Base-by-base conservation (phyloP, 2,329 filamentous ascomycete species). In the Alternaria burnsii region DNA sequence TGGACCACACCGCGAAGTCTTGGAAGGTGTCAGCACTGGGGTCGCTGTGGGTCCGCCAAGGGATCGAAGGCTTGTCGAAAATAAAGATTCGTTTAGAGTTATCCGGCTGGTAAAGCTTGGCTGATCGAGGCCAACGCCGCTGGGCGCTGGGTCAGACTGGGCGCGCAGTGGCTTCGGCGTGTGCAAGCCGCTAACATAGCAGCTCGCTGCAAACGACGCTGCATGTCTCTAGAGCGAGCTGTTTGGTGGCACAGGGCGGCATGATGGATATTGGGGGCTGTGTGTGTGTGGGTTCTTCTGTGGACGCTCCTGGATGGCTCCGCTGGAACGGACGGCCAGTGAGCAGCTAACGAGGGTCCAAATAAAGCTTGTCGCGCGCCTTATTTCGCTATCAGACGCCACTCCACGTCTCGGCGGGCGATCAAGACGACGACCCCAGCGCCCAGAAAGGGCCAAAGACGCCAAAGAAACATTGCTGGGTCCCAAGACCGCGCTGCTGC, bases 291-390 rank as follows among this genome's bases (percentile, higher is more conserved):
- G 28, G 28, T 11, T 30, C 32, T 36, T 1, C 32, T 14, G 44
- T 48, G 14, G 44, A 36, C 18, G 46, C 30, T 47, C 32, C 18
- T 40, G 24, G 28, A 38, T 40, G 52, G 62, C 52, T 65, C 68
- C 46, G 59, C 59, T 60, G 61, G 58, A 56, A 58, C 51, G 64
- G 57, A 52, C 51, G 59, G 62, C 58, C 66, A 56, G 46, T 52
- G 47, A 41, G 47, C 66, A 71, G 67, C 63, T 68, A 75, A 71
- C 72, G 70, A 71, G 20, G 71, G 70, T 74, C 72, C 71, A 70
- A 72, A 72, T 69, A 78, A 77, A 78, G 74, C 75, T 78, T 76
- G 73, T 70, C 69, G 61, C 69, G 71, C 73, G 72, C 70, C 71
- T 74, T 75, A 71, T 73, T 72, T 72, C 69, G 65, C 72, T 73